Conservation (phyloP, 2,329 filamentous ascomycete species). For the Graphium sp. region DNA sequence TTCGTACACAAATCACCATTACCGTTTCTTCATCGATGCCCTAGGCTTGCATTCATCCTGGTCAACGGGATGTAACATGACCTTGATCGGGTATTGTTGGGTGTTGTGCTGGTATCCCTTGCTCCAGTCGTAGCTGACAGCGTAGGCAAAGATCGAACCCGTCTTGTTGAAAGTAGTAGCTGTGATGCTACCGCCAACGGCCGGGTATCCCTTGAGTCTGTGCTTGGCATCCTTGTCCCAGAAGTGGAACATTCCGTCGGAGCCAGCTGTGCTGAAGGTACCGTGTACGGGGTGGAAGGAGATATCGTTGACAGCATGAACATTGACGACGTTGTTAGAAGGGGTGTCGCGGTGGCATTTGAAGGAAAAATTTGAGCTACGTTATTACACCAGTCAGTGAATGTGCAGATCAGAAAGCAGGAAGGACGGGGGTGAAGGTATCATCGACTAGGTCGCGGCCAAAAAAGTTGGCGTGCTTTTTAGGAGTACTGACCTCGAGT, state of each 20-base stretch:
- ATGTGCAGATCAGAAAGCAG: neutral
- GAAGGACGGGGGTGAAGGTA: neutral
- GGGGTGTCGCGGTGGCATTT: conserved; percentile 88
- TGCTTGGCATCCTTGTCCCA: conserved; percentile 91
- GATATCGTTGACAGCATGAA: conserved; percentile 92
- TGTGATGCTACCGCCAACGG: conserved; percentile 73
- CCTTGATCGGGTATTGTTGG: conserved; percentile 56
- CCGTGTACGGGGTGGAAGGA: conserved; percentile 94
- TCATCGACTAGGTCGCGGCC: too few species aligned
- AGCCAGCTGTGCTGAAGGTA: conserved; percentile 94
- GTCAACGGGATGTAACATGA: conserved; percentile 67
- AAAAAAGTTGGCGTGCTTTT: conserved; percentile 2
- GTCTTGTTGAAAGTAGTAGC: conserved; percentile 80
- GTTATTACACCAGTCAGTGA: neutral
- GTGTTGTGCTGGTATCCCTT: conserved; percentile 86
- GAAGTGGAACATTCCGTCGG: conserved; percentile 92
- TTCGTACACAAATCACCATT: neutral
- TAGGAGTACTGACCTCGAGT: conserved; percentile 41
- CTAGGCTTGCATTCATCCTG: conserved; percentile 45
- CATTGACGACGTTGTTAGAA: conserved; percentile 62
- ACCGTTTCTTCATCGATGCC: conserved; percentile 20
- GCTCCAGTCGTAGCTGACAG: conserved; percentile 94
- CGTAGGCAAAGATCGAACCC: conserved; percentile 74
- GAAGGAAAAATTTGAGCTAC: conserved; percentile 88
- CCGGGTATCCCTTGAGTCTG: conserved; percentile 74